These are phyloP conservation scores for Ustilago bromivora DNA, from an alignment of 1,284 basidiomycete species.

Conservation along the genomic window DNA sequence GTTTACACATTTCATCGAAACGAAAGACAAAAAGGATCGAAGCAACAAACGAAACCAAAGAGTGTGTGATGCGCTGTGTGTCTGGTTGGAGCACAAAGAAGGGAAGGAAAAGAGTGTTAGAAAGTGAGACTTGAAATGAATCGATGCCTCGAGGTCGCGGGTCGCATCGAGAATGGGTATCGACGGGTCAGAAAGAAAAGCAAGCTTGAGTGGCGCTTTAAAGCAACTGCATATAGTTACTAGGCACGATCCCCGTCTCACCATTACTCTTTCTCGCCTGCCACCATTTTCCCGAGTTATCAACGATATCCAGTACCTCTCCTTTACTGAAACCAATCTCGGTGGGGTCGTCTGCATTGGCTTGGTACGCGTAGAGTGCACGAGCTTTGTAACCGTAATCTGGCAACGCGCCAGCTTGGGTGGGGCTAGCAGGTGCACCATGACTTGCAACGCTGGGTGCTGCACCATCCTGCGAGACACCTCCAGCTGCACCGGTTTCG, in stretches of 20 bases:
- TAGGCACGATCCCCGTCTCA: slow-evolving; percentile 76
- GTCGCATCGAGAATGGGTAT: slow-evolving; percentile 4
- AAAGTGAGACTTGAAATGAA: no score
- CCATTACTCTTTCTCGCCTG: slow-evolving; percentile 89
- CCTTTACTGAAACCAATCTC: slow-evolving; percentile 95
- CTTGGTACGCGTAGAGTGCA: slow-evolving; percentile 89
- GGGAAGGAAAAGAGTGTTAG: no score
- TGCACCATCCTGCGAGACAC: slow-evolving; percentile 24
- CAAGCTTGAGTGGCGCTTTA: slow-evolving; percentile 13
- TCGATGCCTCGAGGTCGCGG: no score
- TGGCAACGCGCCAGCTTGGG: slow-evolving; percentile 17
- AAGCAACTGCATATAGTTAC: slow-evolving; percentile 69
- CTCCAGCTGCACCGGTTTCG: slow-evolving; percentile 2
- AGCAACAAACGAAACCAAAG: neutral
- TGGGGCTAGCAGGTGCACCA: slow-evolving; percentile 21
- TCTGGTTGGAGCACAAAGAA: neutral
- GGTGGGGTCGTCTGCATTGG: slow-evolving; percentile 92
- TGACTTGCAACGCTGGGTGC: slow-evolving; percentile 43
- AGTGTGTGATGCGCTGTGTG: slow-evolving; percentile 1
- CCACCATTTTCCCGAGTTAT: slow-evolving; percentile 82
- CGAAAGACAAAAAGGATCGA: neutral
- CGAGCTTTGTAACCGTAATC: slow-evolving; percentile 78
- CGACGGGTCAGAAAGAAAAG: slow-evolving; percentile 8
- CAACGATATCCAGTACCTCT: slow-evolving; percentile 91
- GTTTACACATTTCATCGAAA: slow-evolving; percentile 6